Conservation (phyloP, 108 stramenopile species). For the Mayamaea pseudoterrestris region DNA sequence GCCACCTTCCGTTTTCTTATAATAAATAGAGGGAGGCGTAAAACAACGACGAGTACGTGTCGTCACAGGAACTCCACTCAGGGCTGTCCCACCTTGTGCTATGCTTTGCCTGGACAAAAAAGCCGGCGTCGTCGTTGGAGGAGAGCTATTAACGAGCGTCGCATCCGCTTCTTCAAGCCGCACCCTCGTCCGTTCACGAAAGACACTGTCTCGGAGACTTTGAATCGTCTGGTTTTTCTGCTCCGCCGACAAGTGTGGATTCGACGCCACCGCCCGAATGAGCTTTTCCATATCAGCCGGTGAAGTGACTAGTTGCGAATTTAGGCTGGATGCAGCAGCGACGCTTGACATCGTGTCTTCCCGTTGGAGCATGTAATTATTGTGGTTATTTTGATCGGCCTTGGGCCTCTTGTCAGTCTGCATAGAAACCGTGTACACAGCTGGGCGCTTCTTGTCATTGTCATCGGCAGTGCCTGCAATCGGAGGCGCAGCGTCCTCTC, state of each 20-base stretch:
- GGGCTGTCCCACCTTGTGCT: not conserved
- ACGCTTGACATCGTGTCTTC: too few relatives aligned
- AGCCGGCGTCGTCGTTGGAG: not conserved
- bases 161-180: not conserved
- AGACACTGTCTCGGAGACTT: conserved; percentile 67
- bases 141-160: conserved; percentile 1
- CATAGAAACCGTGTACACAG: not conserved
- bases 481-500: not conserved
- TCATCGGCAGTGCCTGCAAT: not conserved
- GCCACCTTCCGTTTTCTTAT: conserved; percentile 40
- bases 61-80: conserved; percentile 10
- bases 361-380: too few relatives aligned
- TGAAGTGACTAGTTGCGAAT: conserved; percentile 26
- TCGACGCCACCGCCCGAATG: conserved; percentile 70
- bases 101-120: too few relatives aligned
- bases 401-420: not conserved
- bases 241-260: conserved; percentile 46
- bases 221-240: conserved; percentile 79
- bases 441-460: not conserved
- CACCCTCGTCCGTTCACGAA: conserved; percentile 10
- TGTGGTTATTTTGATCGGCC: too few relatives aligned
- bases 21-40: conserved; percentile 59
- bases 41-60: conserved; percentile 23
- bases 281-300: conserved; percentile 69
- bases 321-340: too few relatives aligned